A percentile compares a stretch with the other conserved stretches of the same genome.
phyloP scores from a whole-genome alignment of 257 asterid genomes.

The Solanum habrochaites region DNA sequence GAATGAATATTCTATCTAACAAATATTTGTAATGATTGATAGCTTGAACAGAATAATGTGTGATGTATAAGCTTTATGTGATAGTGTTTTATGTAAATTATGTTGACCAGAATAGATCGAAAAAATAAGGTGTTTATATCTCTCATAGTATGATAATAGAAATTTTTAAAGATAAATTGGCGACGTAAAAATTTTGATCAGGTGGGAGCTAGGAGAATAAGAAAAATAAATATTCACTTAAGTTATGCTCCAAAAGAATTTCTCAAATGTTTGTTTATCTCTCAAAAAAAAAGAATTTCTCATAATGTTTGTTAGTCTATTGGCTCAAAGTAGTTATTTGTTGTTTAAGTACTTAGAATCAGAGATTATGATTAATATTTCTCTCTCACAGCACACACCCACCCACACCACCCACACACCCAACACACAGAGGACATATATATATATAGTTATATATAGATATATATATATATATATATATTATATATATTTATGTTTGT shows the following conservation, averaged over 20 bases:
- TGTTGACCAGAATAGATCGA: not conserved
- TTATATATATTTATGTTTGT: not conserved
- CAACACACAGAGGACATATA: no score
- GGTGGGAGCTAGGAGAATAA: not conserved
- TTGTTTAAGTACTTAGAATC: not conserved
- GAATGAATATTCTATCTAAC: not conserved
- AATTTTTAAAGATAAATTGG: not conserved
- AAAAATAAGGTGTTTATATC: no score
- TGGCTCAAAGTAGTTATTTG: not conserved
- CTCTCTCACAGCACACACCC: not conserved
- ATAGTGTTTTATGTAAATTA: not conserved
- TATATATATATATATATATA: no score
- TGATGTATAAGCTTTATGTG: no score
- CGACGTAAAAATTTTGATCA: not conserved
- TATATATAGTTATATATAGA: no score
- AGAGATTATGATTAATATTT: not conserved
- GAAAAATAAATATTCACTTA: not conserved
- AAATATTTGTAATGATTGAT: not conserved
- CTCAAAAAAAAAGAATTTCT: not conserved
- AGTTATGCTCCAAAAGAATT: not conserved
- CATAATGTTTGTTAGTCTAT: not conserved
- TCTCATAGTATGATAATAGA: not conserved
- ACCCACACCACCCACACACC: no score
- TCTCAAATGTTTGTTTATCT: not conserved
- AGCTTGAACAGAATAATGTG: not conserved